A percentile compares a stretch with the other conserved stretches of the same genome.
phyloP scores from a whole-genome alignment of 1,284 basidiomycete genomes.

The Ustilago nuda region DNA sequence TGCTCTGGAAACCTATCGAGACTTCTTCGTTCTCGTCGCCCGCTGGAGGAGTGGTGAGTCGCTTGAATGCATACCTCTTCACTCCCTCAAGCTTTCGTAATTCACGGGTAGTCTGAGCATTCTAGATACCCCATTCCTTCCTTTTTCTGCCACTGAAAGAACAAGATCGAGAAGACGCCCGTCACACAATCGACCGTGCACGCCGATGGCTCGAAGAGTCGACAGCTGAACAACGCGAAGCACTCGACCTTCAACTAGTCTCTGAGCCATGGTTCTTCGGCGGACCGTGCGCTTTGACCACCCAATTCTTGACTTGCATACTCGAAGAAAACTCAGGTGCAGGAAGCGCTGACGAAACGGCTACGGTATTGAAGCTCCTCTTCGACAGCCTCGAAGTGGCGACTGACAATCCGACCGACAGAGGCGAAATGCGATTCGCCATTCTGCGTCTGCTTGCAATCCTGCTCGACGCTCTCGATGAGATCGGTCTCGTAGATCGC shows the following conservation, averaged over 20 bases:
- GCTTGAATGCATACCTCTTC: not conserved
- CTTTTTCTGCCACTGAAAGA: not conserved
- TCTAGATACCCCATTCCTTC: not conserved
- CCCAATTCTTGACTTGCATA: constrained; percentile 3
- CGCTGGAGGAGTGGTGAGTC: constrained; percentile 24
- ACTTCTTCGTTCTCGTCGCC: constrained; percentile 31
- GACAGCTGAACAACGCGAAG: not conserved
- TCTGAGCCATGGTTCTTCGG: not conserved
- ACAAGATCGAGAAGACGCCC: constrained; percentile 18
- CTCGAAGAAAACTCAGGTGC: constrained; percentile 1
- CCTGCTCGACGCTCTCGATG: constrained; percentile 18
- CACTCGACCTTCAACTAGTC: constrained; percentile 15
- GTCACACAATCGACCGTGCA: constrained; percentile 26
- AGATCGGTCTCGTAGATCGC: not conserved
- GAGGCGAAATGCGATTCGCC: not conserved
- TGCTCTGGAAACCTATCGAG: constrained; percentile 13
- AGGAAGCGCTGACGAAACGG: not conserved
- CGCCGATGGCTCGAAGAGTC: constrained; percentile 22
- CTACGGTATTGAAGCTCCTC: not conserved
- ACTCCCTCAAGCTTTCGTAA: not conserved
- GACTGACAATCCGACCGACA: not conserved
- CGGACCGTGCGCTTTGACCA: constrained; percentile 19
- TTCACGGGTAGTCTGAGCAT: too few species aligned
- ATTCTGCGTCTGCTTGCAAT: constrained; percentile 20
- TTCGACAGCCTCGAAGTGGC: constrained; percentile 17